Conservation (phyloP, 192 early-diverging fungal species). For the Phycomyces blakesleeanus region DNA sequence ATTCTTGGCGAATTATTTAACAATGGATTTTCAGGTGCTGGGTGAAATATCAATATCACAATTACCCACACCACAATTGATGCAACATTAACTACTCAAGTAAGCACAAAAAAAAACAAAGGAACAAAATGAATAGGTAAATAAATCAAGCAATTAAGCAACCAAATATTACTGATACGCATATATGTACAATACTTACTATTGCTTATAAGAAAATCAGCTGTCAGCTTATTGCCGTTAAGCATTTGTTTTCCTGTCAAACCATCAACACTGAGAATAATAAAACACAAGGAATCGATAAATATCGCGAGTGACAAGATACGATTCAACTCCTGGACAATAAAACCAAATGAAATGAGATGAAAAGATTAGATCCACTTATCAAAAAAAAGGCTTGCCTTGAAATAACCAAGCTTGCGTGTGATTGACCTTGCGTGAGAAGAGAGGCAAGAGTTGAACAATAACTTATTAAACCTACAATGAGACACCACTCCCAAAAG, state of each 20-base stretch:
- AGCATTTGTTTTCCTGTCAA: constrained; percentile 23
- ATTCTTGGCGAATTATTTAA: background rate
- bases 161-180: background rate
- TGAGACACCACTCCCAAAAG: constrained; percentile 30
- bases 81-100: constrained; percentile 16
- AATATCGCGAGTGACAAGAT: constrained; percentile 19
- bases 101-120: constrained; percentile 1
- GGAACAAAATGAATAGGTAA: no score
- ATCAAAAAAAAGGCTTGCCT: background rate
- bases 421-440: constrained; percentile 19
- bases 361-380: background rate
- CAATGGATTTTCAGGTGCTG: constrained; percentile 1
- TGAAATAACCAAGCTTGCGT: constrained; percentile 26
- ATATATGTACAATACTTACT: constrained; percentile 18
- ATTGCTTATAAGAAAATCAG: constrained; percentile 37
- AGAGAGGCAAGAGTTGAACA: constrained; percentile 11
- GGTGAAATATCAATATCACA: constrained; percentile 30
- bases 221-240: constrained; percentile 26
- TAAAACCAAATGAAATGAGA: background rate
- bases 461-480: constrained; percentile 29
- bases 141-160: background rate
- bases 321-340: constrained; percentile 26
- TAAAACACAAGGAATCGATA: constrained; percentile 22
- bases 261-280: constrained; percentile 35
- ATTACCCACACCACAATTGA: constrained; percentile 23